Evolutionary conservation across 352 stramenopile species (phyloP).

Genomic region (Aphanomyces astaci): DNA sequence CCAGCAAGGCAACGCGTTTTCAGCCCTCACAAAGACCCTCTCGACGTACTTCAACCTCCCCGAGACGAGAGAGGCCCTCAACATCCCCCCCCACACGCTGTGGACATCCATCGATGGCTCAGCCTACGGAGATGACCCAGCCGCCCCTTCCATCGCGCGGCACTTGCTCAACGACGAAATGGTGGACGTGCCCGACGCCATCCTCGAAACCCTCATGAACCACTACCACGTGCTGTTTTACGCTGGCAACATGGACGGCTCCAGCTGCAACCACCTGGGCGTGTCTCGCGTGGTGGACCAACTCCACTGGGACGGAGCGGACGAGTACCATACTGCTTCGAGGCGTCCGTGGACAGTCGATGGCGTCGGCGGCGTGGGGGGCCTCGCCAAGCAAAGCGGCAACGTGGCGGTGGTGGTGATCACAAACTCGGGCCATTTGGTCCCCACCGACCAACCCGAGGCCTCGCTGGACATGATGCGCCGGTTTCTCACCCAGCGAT

Average conservation of each 20-base stretch:
- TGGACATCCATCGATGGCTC: slow-evolving; percentile 63
- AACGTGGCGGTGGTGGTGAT: slow-evolving; percentile 82
- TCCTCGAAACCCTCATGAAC: slow-evolving; percentile 68
- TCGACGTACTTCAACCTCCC: slow-evolving; percentile 81
- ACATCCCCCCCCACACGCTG: slow-evolving; percentile 58
- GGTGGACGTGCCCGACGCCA: slow-evolving; percentile 63
- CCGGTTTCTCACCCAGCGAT: slow-evolving; percentile 53
- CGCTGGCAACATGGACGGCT: slow-evolving; percentile 79
- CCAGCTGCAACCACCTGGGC: slow-evolving; percentile 69
- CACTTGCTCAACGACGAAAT: slow-evolving; percentile 69
- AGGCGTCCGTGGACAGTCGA: slow-evolving; percentile 55
- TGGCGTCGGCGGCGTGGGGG: slow-evolving; percentile 40
- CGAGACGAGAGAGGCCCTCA: slow-evolving; percentile 71
- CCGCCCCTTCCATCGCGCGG: slow-evolving; percentile 51
- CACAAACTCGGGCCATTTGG: slow-evolving; percentile 68
- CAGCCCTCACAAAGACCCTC: slow-evolving; percentile 39
- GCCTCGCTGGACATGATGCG: slow-evolving; percentile 74
- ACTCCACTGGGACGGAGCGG: slow-evolving; percentile 58
- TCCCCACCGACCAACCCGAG: slow-evolving; percentile 59
- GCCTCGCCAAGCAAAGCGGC: slow-evolving; percentile 54
- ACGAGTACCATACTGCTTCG: slow-evolving; percentile 51
- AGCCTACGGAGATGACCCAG: slow-evolving; percentile 42
- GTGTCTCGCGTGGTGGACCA: slow-evolving; percentile 71
- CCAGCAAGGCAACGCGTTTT: slow-evolving; percentile 47
- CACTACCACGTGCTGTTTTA: slow-evolving; percentile 83